Evolutionary conservation across 441 rosid species (phyloP), one percentile per base, ranked within the genome.

Genomic region (Euphorbia schlechtendalii): DNA sequence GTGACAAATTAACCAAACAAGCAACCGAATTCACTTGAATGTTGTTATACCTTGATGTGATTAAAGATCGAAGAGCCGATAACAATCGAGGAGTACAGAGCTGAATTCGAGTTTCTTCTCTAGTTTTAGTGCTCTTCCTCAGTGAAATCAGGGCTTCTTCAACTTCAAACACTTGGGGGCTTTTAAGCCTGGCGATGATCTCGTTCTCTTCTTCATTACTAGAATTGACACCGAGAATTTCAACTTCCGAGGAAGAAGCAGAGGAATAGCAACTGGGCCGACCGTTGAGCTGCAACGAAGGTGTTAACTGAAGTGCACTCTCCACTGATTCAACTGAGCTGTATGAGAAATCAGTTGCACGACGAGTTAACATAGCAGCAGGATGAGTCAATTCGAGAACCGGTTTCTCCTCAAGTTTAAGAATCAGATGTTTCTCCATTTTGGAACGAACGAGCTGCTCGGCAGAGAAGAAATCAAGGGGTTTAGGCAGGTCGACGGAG

Each of bases 11-110:
- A 57, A 93, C 96, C 13, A 93, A 28, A 25, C 82, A 81, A 27
- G 99, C 99, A 3, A 83, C 84, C 0, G 87, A 66, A 56, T 90
- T 90, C 64, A 83, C 95, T 68, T 90, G 96, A 69, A 90, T 67
- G 32, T 56, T 71, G 2, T 74, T 69, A 82, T 88, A 86, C 69
- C 82, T 77, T 3, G 97, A 88, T 3, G 65, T 48, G 56, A 87
- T 74, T 20, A 90, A 62, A 8, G 83, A 61, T 60, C 78, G 73
- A 0, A 93, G 63, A 9, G 81, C 73, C 14, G 82, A 76, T 66
- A 90, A 84, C 20, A 90, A 32, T 59, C 78, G 73, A 20, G 80
- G 48, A 0, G 89, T 83, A 46, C 97, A 93, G 3, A 88, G 84
- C 64, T 67, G 61, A 28, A 59, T 69, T 40, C 93, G 70, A 2